phyloP scores from a whole-genome alignment of 305 asterid species.

The Rubia peregrina region DNA sequence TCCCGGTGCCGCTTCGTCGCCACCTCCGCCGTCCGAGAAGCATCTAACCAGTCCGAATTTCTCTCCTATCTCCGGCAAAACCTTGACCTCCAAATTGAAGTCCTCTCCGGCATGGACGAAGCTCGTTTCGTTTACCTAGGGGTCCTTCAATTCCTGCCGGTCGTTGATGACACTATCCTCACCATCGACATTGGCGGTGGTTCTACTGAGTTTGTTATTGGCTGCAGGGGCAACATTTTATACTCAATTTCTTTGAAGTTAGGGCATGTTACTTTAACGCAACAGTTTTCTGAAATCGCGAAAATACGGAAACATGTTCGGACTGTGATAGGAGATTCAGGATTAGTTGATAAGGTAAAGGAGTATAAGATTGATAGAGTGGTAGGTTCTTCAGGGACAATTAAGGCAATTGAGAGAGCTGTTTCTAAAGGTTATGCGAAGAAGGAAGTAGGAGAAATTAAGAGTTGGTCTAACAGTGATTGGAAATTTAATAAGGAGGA shows the following conservation, averaged over 20 bases:
- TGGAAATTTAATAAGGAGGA: conserved; percentile 56
- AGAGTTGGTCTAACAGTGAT: conserved; percentile 37
- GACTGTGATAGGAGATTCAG: conserved; percentile 32
- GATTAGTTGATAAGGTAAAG: conserved; percentile 38
- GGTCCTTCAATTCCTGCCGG: conserved; percentile 54
- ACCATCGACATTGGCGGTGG: conserved; percentile 84
- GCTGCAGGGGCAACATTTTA: conserved; percentile 41
- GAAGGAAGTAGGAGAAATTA: conserved; percentile 29
- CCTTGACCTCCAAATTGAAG: conserved; percentile 41
- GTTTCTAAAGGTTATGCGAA: conserved; percentile 45
- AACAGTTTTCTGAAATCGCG: conserved; percentile 26
- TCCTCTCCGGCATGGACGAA: conserved; percentile 63
- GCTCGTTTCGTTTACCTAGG: conserved; percentile 78
- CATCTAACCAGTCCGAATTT: conserved; percentile 55
- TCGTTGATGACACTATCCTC: conserved; percentile 40
- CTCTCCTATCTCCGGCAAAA: conserved; percentile 26
- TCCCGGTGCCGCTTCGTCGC: conserved; percentile 65
- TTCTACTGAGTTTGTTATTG: conserved; percentile 66
- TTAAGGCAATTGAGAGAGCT: conserved; percentile 62
- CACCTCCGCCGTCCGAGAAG: conserved; percentile 85
- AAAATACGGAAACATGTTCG: conserved; percentile 45
- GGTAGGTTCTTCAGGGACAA: conserved; percentile 72
- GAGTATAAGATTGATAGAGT: conserved; percentile 43
- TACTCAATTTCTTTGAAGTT: conserved; percentile 49
- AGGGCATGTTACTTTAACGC: conserved; percentile 63